Evolutionary conservation across 352 stramenopile genomes (phyloP), one percentile per base, ranked within the genome.

Genomic region (Pythium insidiosum): DNA sequence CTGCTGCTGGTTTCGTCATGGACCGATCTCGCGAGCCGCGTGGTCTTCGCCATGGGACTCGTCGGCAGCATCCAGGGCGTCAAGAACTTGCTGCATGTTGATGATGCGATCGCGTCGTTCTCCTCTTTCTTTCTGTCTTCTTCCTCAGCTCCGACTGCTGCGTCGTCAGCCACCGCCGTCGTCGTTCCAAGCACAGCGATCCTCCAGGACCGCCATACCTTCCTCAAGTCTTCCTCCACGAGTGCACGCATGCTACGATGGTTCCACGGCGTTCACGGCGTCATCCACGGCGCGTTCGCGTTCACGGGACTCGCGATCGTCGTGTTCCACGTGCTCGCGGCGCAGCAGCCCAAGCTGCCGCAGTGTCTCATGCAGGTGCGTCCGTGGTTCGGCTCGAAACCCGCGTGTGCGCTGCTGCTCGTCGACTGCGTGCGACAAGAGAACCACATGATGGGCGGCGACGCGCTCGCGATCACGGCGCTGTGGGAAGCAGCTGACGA

Each of bases 361-460:
- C 15, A 31, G 38, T 55, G 47, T 24, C 13, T 35, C 2, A 48
- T 55, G 38, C 47, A 55, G 30, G 39, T 43, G 20, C 39, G 38
- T 9, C 38, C 47, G n/a, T 55, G 47, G 47, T 19, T 48, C 1
- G 18, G 13, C 4, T 3, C 29, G 2, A 48, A 55, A 20, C 47
- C 47, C 2, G 23, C 47, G 16, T 55, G 47, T 13, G 38, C 39
- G 2, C 24, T 55, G 19, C 35, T 55, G 31, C 9, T 33, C n/a
- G 18, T 48, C 10, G 47, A 55, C 30, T 55, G 47, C 39, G 0
- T 25, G 6, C 12, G 7, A 6, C 5, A 26, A 1, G 23, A 38
- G 0, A 21, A 1, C 37, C 16, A 12, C 15, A 9, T 3, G 13
- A 21, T 23, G 28, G 20, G 2, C 7, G 22, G 23, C 21, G 47